These are phyloP conservation scores for Coemansia sp. DNA, from an alignment of 192 early-diverging fungal species.

Conservation along the genomic window DNA sequence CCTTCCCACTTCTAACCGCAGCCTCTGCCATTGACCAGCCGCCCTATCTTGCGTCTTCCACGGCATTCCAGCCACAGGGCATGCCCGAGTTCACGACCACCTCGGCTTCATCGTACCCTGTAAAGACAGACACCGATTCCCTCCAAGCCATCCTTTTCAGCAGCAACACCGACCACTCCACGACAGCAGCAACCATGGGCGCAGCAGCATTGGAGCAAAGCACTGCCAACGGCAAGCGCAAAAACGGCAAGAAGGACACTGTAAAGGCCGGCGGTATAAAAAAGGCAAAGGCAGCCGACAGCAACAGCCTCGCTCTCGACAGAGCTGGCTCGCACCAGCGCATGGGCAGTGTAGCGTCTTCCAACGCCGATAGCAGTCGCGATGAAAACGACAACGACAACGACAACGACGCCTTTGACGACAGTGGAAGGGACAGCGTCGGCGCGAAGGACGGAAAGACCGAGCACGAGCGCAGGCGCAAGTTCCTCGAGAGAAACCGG, in stretches of 20 bases:
- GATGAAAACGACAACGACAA: constrained; percentile 8
- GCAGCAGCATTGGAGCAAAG: neutral
- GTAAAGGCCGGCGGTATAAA: constrained; percentile 27
- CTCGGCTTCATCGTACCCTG: neutral
- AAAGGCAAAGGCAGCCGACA: constrained; percentile 8
- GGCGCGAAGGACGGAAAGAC: constrained; percentile 23
- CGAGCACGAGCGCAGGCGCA: constrained; percentile 67
- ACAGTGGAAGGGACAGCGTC: constrained; percentile 6
- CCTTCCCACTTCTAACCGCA: constrained; percentile 1
- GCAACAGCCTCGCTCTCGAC: neutral
- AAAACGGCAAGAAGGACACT: constrained; percentile 17
- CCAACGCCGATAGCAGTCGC: constrained; percentile 5
- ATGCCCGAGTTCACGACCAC: constrained; percentile 1
- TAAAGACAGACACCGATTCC: neutral
- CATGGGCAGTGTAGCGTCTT: constrained; percentile 3
- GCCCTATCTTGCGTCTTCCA: neutral
- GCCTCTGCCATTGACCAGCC: constrained; percentile 1
- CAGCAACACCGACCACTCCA: neutral
- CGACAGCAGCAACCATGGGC: neutral
- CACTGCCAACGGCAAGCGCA: constrained; percentile 11
- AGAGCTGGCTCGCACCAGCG: neutral
- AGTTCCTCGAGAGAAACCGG: constrained; percentile 87
- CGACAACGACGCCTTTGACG: constrained; percentile 9
- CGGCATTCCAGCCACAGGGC: neutral
- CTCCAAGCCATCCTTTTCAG: constrained; percentile 7